Conservation (phyloP, 768 basidiomycete species). For the Phanerochaete carnosa region DNA sequence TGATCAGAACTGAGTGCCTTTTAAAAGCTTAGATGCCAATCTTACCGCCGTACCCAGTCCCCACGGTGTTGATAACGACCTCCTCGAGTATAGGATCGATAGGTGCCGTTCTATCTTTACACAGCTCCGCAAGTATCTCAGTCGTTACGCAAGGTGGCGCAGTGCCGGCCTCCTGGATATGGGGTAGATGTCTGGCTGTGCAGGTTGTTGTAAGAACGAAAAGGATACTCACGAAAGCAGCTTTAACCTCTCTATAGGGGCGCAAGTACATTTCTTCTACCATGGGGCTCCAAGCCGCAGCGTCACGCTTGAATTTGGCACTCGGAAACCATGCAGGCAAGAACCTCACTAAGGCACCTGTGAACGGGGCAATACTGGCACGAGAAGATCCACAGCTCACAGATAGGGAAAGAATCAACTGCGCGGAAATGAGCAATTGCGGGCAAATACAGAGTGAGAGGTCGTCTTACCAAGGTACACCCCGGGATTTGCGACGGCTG, state of each 20-base stretch:
- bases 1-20: no score
- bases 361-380: neutral
- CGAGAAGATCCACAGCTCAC: neutral
- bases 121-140: neutral
- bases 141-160: neutral
- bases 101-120: neutral
- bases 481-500: neutral
- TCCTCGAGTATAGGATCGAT: neutral
- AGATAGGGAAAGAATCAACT: conserved; percentile 10
- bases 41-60: neutral
- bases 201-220: no score
- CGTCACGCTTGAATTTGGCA: conserved; percentile 14
- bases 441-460: neutral
- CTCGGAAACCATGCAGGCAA: conserved; percentile 22
- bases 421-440: neutral
- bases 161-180: neutral
- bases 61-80: neutral
- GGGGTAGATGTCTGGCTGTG: no score
- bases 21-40: no score
- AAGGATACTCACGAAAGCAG: neutral
- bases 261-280: conserved; percentile 2
- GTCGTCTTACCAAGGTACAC: neutral
- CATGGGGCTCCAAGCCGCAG: conserved; percentile 3
- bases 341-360: conserved; percentile 14
- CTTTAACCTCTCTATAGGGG: conserved; percentile 3